Evolutionary conservation across 2,329 filamentous ascomycete genomes (phyloP).

Genomic region (Colletotrichum salicis): DNA sequence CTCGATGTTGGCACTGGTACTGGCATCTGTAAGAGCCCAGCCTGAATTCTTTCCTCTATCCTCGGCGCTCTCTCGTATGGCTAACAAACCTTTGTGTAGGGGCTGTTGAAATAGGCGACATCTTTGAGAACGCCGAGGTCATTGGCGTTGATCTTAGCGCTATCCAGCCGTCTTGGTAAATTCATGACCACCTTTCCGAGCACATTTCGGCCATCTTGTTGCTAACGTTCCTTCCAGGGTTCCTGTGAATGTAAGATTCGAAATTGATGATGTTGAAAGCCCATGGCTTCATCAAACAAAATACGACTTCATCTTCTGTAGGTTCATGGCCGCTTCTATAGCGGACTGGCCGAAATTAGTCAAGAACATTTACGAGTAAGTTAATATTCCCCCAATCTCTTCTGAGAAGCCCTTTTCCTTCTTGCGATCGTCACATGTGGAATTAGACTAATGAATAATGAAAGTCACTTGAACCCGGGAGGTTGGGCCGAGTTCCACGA

Average conservation of each 20-base stretch:
- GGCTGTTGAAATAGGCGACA: slow-evolving; percentile 74
- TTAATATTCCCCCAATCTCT: slow-evolving; percentile 30
- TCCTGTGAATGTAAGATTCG: slow-evolving; percentile 78
- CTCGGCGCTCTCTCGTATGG: not conserved
- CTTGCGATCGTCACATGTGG: not conserved
- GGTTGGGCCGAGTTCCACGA: slow-evolving; percentile 50
- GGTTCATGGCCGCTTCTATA: slow-evolving; percentile 41
- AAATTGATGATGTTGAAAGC: slow-evolving; percentile 72
- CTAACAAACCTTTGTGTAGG: not conserved
- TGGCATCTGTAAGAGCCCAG: slow-evolving; percentile 55
- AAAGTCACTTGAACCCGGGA: not conserved
- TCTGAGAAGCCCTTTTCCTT: not conserved
- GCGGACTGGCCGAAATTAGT: not conserved
- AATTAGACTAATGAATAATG: not conserved
- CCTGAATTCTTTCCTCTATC: not conserved
- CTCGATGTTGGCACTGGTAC: slow-evolving; percentile 54
- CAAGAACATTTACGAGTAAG: slow-evolving; percentile 6
- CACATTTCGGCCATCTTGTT: not conserved
- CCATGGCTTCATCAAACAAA: not conserved
- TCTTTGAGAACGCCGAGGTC: slow-evolving; percentile 67
- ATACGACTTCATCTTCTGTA: slow-evolving; percentile 35
- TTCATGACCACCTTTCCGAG: not conserved
- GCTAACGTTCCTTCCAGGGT: slow-evolving; percentile 56
- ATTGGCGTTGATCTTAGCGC: slow-evolving; percentile 74
- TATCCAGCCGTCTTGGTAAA: slow-evolving; percentile 63